Conservation (phyloP, 768 basidiomycete species). For the Pulveroboletus sp. region DNA sequence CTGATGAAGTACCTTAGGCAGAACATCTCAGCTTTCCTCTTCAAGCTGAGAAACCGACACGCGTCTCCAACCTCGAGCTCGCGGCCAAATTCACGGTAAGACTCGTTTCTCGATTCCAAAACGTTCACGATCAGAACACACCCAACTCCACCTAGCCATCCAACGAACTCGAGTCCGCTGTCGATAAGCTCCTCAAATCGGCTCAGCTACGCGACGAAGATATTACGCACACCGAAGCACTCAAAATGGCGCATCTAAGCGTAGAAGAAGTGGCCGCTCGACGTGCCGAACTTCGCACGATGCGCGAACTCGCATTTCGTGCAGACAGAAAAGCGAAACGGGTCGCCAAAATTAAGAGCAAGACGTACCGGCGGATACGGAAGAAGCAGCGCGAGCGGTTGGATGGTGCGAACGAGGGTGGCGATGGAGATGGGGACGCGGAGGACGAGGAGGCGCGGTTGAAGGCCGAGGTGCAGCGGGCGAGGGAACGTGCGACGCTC, state of each 20-base stretch:
- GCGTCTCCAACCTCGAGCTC: conserved; percentile 71
- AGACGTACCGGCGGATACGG: conserved; percentile 83
- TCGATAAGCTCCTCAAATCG: conserved; percentile 74
- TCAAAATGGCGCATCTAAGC: conserved; percentile 77
- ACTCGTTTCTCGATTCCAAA: neutral
- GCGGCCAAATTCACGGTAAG: conserved; percentile 82
- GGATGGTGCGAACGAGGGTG: conserved; percentile 43
- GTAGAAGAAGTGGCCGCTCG: conserved; percentile 85
- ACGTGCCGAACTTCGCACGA: conserved; percentile 76
- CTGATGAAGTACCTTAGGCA: conserved; percentile 44
- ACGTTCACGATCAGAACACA: neutral
- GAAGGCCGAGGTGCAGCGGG: conserved; percentile 75
- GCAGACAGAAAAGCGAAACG: conserved; percentile 89
- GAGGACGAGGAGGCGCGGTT: conserved; percentile 51
- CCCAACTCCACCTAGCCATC: conserved; percentile 54
- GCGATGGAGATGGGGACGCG: conserved; percentile 12
- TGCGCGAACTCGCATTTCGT: conserved; percentile 92
- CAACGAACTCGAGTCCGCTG: conserved; percentile 80
- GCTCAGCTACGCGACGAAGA: conserved; percentile 85
- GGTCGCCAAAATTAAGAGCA: conserved; percentile 93
- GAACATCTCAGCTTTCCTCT: conserved; percentile 87
- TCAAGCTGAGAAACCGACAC: conserved; percentile 55
- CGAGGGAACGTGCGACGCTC: conserved; percentile 86
- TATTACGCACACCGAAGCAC: conserved; percentile 75
- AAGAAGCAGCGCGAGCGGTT: conserved; percentile 74